Evolutionary conservation across 2,329 filamentous ascomycete species (phyloP).

Genomic region (Clonostachys sp.): DNA sequence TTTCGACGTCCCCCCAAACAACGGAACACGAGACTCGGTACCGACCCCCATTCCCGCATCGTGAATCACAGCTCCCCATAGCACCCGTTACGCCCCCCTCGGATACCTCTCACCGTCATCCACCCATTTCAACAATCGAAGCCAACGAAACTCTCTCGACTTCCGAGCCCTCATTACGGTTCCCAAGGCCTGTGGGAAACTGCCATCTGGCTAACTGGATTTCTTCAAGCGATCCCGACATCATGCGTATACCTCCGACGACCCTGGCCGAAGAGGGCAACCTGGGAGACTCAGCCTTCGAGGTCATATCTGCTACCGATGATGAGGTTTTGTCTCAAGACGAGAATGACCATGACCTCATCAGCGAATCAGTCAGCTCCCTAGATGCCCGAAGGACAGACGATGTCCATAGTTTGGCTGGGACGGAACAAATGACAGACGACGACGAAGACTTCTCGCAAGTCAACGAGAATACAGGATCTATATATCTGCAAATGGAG

Average conservation of each 20-base stretch:
- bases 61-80: not conserved
- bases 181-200: conserved; percentile 51
- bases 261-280: conserved; percentile 35
- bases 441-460: conserved; percentile 14
- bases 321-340: conserved; percentile 2
- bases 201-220: conserved; percentile 55
- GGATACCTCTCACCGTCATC: not conserved
- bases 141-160: not conserved
- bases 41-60: not conserved
- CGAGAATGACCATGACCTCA: conserved; percentile 40
- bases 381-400: conserved; percentile 43
- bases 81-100: not conserved
- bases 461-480: not conserved
- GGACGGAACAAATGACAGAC: conserved; percentile 36
- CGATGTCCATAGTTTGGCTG: conserved; percentile 46
- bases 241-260: conserved; percentile 39
- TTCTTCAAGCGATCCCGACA: conserved; percentile 51
- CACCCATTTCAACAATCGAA: not conserved
- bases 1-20: conserved; percentile 17
- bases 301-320: conserved; percentile 41
- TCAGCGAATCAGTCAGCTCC: conserved; percentile 44
- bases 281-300: conserved; percentile 51
- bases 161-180: conserved; percentile 48
- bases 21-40: not conserved
- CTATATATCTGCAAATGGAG: not conserved